These are phyloP conservation scores for Blastocystis sp. DNA, from an alignment of 352 stramenopile genomes.

Conservation along the genomic window DNA sequence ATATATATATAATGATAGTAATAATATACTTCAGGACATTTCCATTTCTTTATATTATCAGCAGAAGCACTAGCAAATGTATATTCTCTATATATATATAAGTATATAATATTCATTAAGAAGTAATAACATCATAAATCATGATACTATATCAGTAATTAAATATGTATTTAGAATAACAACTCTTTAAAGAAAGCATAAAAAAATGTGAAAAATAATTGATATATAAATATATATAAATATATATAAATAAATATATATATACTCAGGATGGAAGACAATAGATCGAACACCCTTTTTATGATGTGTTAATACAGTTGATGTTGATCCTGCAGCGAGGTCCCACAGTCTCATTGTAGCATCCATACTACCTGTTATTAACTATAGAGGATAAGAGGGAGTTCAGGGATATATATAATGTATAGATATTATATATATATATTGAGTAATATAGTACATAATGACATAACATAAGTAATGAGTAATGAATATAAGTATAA, in stretches of 20 bases:
- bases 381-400: background rate
- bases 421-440: constrained; percentile 51
- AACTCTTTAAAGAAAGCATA: no score
- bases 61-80: constrained; percentile 84
- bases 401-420: constrained; percentile 45
- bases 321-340: constrained; percentile 80
- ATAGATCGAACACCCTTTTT: constrained; percentile 85
- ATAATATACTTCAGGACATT: constrained; percentile 56
- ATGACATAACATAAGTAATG: background rate
- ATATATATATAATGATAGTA: no score
- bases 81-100: constrained; percentile 61
- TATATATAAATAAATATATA: constrained; percentile 36
- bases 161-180: background rate
- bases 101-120: no score
- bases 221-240: background rate
- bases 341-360: constrained; percentile 92
- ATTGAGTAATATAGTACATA: background rate
- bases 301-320: constrained; percentile 96
- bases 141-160: background rate
- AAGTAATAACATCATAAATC: constrained; percentile 37
- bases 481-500: background rate
- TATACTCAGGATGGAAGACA: constrained; percentile 55
- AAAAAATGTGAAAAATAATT: no score
- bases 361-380: constrained; percentile 70
- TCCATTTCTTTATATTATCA: constrained; percentile 96